phyloP scores from a whole-genome alignment of 257 asterid species.

The Rubia yunnanensis region DNA sequence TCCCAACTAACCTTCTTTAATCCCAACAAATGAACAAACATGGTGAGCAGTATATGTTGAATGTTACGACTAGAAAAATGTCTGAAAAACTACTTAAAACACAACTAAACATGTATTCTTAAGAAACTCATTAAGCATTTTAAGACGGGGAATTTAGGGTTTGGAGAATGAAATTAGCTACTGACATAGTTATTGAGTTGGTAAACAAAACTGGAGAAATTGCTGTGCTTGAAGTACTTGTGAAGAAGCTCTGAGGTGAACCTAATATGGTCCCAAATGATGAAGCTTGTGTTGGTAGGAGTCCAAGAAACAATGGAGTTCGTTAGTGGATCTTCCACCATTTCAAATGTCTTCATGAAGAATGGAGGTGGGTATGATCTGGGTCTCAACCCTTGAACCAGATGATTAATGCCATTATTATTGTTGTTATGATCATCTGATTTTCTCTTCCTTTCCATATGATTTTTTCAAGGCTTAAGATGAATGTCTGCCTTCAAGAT shows the following conservation, averaged over 20 bases:
- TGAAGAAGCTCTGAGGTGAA: slow-evolving; percentile 36
- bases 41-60: no score
- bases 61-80: no score
- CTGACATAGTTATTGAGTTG: slow-evolving; percentile 51
- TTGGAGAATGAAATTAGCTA: background rate
- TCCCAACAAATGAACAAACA: slow-evolving; percentile 19
- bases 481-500: background rate
- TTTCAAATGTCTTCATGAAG: slow-evolving; percentile 24
- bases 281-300: slow-evolving; percentile 27
- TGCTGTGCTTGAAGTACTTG: slow-evolving; percentile 30
- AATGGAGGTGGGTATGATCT: slow-evolving; percentile 29
- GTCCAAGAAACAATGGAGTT: slow-evolving; percentile 34
- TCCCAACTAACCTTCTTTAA: slow-evolving; percentile 31
- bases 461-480: background rate
- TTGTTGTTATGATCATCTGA: background rate
- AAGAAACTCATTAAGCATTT: background rate
- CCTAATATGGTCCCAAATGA: slow-evolving; percentile 31
- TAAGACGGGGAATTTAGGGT: background rate
- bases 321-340: slow-evolving; percentile 36
- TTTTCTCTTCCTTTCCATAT: slow-evolving; percentile 3
- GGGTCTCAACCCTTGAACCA: background rate
- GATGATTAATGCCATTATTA: background rate
- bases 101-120: no score
- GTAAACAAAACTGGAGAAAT: slow-evolving; percentile 40
- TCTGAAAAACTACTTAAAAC: no score